Evolutionary conservation across 1,284 basidiomycete species (phyloP), one percentile per base, ranked within the genome.

Genomic region (Cerrena zonata): DNA sequence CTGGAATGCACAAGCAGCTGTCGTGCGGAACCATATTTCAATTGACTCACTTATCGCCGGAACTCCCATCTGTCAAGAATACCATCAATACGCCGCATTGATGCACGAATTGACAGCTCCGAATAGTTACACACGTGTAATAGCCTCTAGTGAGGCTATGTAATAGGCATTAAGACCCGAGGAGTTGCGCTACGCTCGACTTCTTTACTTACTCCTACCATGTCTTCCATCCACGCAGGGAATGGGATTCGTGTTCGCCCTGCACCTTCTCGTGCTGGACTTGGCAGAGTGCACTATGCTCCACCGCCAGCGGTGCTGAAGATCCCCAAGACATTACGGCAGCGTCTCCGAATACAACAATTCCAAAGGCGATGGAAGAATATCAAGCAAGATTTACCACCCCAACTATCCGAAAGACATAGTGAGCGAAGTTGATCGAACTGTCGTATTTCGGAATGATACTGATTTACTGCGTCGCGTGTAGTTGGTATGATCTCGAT

Each of bases 401-500:
- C 64, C 1, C 64, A 66, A 50, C 58, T 66, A 1, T 56, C 63
- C 3, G 59, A 61, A 1, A 55, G 57, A 48, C 64, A 66, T 42
- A 65, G 64, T 66, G 37, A 45, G 61, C 50, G 22, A 5, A 11
- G 25, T 18, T 27, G 15, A 5, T 2, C n/a, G 21, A 4, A 25
- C 25, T 10, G 3, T 27, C 10, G 24, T n/a, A n/a, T n/a, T n/a
- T n/a, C n/a, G n/a, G n/a, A n/a, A n/a, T n/a, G n/a, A n/a, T n/a
- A n/a, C 21, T n/a, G 3, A 4, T 22, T 36, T 19, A 30, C 11
- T 21, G 12, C 36, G 21, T 46, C 34, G 27, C 15, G 10, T 49
- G 19, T 36, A 66, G 64, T 66, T 44, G 62, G 64, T 10, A 66
- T 66, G 64, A 66, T 66, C 13, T 66, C 64, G 1, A 63, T 66